Conservation (phyloP, 2,329 filamentous ascomycete genomes). For the Microdochium paspali region DNA sequence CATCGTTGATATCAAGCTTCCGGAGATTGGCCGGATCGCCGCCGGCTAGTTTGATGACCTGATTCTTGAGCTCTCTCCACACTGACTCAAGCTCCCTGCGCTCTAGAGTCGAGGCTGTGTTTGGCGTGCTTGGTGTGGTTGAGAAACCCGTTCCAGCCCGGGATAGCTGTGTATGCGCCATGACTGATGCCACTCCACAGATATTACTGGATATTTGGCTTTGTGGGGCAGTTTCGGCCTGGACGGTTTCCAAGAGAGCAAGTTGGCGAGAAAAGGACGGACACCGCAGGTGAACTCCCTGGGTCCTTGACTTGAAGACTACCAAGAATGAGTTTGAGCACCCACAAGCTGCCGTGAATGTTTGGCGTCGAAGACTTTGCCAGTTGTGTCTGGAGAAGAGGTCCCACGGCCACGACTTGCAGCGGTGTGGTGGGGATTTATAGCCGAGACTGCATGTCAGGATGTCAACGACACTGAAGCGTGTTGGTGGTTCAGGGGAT, state of each 20-base stretch:
- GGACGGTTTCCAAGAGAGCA: too few relatives aligned
- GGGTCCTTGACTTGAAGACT: too few relatives aligned
- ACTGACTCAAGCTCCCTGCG: constrained; percentile 20
- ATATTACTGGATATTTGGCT: too few relatives aligned
- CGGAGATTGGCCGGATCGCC: constrained; percentile 15
- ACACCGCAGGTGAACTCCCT: too few relatives aligned
- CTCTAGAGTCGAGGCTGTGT: constrained; percentile 7
- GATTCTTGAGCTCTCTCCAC: constrained; percentile 21
- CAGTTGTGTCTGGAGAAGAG: too few relatives aligned
- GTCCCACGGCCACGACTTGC: not conserved
- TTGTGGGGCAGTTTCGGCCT: too few relatives aligned
- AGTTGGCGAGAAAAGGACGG: too few relatives aligned
- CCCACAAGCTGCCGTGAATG: too few relatives aligned
- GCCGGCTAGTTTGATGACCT: constrained; percentile 21
- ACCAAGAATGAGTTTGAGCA: too few relatives aligned
- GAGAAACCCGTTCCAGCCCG: not conserved
- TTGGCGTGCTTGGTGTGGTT: not conserved
- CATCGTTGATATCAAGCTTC: constrained; percentile 17
- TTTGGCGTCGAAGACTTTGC: too few relatives aligned
- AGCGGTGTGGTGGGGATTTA: not conserved
- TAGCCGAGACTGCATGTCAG: not conserved
- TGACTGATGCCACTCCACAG: not conserved
- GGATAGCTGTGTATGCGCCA: not conserved
- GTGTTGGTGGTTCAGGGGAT: not conserved
- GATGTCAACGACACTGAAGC: not conserved